A percentile compares a stretch with the other conserved stretches of the same genome.
Conservation (phyloP, 129 eudicot species). For the Glebionis coronaria region DNA sequence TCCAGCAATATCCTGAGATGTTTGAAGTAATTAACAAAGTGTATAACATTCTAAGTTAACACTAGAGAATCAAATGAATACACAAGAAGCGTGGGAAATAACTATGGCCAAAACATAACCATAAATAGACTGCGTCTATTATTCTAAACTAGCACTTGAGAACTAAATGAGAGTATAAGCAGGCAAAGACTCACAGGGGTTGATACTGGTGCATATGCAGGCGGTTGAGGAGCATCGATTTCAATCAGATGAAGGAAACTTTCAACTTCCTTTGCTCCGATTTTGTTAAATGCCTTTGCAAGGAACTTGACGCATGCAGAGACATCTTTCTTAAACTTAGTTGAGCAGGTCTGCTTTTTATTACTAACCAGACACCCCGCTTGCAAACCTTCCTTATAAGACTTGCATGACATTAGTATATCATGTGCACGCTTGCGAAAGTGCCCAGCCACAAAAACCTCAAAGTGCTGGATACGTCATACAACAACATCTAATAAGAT, state of each 20-base stretch:
- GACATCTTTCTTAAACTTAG: not conserved
- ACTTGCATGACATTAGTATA: not conserved
- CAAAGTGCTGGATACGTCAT: not conserved
- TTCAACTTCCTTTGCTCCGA: not conserved
- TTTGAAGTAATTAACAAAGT: too few species aligned
- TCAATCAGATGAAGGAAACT: not conserved
- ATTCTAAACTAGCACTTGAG: not conserved
- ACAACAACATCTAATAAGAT: not conserved
- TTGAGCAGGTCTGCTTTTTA: not conserved
- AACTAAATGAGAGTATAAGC: not conserved
- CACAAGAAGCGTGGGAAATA: not conserved
- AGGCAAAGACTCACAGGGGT: constrained; percentile 1
- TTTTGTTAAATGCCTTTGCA: not conserved
- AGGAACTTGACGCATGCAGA: not conserved
- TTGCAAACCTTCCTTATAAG: not conserved
- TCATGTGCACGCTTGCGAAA: not conserved
- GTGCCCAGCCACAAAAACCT: constrained; percentile 1
- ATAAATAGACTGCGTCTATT: not conserved
- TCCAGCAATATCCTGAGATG: too few species aligned
- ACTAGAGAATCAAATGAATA: too few species aligned
- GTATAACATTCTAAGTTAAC: too few species aligned
- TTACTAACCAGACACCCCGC: not conserved
- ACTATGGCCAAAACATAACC: not conserved
- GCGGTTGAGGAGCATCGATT: too few species aligned
- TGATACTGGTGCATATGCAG: not conserved